Evolutionary conservation across 2,329 filamentous ascomycete genomes (phyloP).

Genomic region (Phialophora tarda): DNA sequence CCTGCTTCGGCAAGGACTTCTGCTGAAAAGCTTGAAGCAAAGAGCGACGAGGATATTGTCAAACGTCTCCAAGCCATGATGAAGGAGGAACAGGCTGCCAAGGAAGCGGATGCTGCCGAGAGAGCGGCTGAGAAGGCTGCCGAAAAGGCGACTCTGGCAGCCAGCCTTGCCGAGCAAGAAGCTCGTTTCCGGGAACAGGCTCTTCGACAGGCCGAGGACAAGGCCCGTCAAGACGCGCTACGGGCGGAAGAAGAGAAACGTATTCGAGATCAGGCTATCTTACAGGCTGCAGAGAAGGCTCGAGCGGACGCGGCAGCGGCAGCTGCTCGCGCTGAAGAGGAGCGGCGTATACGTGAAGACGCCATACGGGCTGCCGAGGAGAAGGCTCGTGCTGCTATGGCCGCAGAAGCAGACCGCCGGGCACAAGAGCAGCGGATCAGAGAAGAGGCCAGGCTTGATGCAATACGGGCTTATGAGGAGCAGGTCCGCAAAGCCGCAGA

Average conservation of each 20-base stretch:
- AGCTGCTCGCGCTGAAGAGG: conserved; percentile 45
- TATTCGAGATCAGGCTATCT: conserved; percentile 42
- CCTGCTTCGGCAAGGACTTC: conserved; percentile 39
- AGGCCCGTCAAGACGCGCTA: conserved; percentile 42
- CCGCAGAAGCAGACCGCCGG: conserved; percentile 50
- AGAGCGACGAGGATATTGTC: conserved; percentile 63
- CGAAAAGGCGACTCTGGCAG: conserved; percentile 58
- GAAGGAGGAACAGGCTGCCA: conserved; percentile 32
- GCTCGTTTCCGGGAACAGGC: conserved; percentile 43
- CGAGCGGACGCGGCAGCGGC: conserved; percentile 58
- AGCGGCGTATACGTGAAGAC: conserved; percentile 43
- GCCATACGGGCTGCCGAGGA: conserved; percentile 38
- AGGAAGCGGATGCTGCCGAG: conserved; percentile 34
- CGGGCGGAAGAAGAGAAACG: conserved; percentile 44
- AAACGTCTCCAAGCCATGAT: conserved; percentile 65
- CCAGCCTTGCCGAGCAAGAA: conserved; percentile 44
- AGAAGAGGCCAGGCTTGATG: conserved; percentile 36
- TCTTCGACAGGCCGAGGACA: conserved; percentile 34
- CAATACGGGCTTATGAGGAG: conserved; percentile 36
- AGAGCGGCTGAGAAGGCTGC: conserved; percentile 57
- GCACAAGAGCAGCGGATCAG: conserved; percentile 46
- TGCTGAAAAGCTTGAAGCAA: conserved; percentile 45
- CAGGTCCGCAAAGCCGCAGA: conserved; percentile 34
- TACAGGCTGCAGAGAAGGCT: conserved; percentile 35
- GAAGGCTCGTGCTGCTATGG: conserved; percentile 34